Percentiles rank a stretch among this genome's conserved stretches.
Evolutionary conservation across 495 filamentous ascomycete genomes (phyloP).

Genomic region (Ascobolus immersus): DNA sequence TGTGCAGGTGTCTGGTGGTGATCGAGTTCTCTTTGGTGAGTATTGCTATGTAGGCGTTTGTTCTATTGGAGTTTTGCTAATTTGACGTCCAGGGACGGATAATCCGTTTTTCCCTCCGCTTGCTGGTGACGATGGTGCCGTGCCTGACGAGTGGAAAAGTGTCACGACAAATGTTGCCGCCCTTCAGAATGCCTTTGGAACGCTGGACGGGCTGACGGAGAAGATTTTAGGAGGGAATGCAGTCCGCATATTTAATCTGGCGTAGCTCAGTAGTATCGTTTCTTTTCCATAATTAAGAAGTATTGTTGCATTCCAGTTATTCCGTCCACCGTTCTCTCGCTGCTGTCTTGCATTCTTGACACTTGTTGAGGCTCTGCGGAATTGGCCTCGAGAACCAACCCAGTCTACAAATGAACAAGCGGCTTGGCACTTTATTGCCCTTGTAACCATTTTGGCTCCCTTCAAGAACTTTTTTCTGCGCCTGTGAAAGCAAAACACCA

Average conservation of each 20-base stretch:
- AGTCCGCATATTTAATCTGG: slow-evolving; percentile 32
- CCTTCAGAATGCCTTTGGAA: slow-evolving; percentile 33
- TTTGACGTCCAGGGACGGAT: slow-evolving; percentile 34
- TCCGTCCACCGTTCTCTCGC: too few relatives aligned
- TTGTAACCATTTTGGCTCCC: slow-evolving; percentile 1
- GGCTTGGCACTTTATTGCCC: too few relatives aligned
- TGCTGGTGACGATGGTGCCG: slow-evolving; percentile 24
- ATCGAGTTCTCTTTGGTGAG: slow-evolving; percentile 52
- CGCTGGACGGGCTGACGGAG: slow-evolving; percentile 22
- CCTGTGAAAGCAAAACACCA: background rate
- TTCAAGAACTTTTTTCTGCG: background rate
- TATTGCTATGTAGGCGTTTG: background rate
- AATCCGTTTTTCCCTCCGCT: slow-evolving; percentile 89
- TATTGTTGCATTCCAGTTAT: too few relatives aligned
- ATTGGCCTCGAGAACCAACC: too few relatives aligned
- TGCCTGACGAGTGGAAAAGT: slow-evolving; percentile 49
- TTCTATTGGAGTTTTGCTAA: background rate
- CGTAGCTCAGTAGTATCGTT: too few relatives aligned
- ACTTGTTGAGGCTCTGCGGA: too few relatives aligned
- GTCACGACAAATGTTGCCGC: slow-evolving; percentile 53
- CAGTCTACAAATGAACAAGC: too few relatives aligned
- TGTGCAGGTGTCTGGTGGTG: slow-evolving; percentile 31
- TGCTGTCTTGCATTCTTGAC: too few relatives aligned
- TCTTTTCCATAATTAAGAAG: too few relatives aligned
- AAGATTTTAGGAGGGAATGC: slow-evolving; percentile 48